phyloP scores from a whole-genome alignment of 768 basidiomycete species.

The Kwoniella shandongensis region DNA sequence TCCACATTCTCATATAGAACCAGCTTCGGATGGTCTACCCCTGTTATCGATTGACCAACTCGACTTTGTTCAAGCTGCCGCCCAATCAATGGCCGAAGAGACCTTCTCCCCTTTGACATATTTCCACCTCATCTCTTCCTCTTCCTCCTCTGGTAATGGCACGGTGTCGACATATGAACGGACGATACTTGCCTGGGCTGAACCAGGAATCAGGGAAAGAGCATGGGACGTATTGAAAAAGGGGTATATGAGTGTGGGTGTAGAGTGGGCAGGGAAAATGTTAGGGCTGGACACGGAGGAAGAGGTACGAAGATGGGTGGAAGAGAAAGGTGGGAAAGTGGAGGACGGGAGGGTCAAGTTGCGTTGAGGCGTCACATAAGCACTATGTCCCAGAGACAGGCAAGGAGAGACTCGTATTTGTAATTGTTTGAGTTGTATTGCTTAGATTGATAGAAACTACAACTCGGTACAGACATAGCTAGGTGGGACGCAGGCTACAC shows the following conservation, averaged over 20 bases:
- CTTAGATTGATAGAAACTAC: no score
- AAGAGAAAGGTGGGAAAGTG: slow-evolving; percentile 20
- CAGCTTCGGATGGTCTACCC: neutral
- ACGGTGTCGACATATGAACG: slow-evolving; percentile 19
- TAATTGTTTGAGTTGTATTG: no score
- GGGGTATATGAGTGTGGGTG: slow-evolving; percentile 27
- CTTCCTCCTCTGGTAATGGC: neutral
- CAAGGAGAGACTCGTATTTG: no score
- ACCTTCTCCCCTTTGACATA: slow-evolving; percentile 32
- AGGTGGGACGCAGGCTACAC: no score
- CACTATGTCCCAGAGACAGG: no score
- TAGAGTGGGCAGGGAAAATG: slow-evolving; percentile 22
- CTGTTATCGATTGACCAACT: slow-evolving; percentile 7
- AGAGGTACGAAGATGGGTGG: slow-evolving; percentile 16
- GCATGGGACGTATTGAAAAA: slow-evolving; percentile 37
- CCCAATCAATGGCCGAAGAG: slow-evolving; percentile 14
- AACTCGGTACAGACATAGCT: no score
- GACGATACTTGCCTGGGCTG: slow-evolving; percentile 32
- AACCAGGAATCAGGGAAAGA: slow-evolving; percentile 28
- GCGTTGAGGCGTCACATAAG: no score
- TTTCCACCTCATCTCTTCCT: slow-evolving; percentile 13
- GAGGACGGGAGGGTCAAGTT: slow-evolving; percentile 25
- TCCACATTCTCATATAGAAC: no score
- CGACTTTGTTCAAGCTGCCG: slow-evolving; percentile 3
- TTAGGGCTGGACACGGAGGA: slow-evolving; percentile 13